Base-by-base conservation (phyloP, 176 grass and related monocot genomes). In the Metroxylon sagu region DNA sequence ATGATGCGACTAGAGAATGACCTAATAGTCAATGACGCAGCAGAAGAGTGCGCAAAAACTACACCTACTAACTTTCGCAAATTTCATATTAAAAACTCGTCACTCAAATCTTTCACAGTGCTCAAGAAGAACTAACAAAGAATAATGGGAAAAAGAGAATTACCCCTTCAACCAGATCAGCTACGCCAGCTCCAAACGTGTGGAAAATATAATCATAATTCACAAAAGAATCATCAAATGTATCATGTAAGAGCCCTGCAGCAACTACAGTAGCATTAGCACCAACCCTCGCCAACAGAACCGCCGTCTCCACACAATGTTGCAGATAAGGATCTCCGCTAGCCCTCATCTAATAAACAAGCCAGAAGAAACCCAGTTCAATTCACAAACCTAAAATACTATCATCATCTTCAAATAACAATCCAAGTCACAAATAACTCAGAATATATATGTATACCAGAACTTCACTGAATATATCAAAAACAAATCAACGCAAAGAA, bases 141-240 rank as follows among this genome's bases (percentile, higher is more conserved):
- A 23, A 54, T 4, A 35, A 31, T 8, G 2, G 15, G 3, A 59
- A 35, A 23, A 67, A 69, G 27, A 57, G 57, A 65, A 78, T 55
- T 85, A 98, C 94, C 84, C 94, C 94, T 81, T 98, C 81, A 74
- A 98, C 88, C 25, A 98, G 82, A 83, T 85, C 84, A 25, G 94
- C 94, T 16, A 89, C 82, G 4, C 64, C 81, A 28, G 84, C 84
- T 19, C 94, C 87, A 25, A 98, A 98, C 82, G 79, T 83, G 35
- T 65, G 56, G 66, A 82, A 93, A 18, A 98, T 83, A 71, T 81
- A 54, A 51, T 83, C 82, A 19, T 92, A 92, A 57, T 81, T 84
- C 73, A 98, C 58, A 19, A 83, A 89, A 0, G 88, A 89, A 83
- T 98, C 94, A 69, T 98, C 94, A 19, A 90, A 77, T 14, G 94